These are phyloP conservation scores for Penicillium ochrochloron DNA, from an alignment of 495 filamentous ascomycete genomes.

Conservation along the genomic window DNA sequence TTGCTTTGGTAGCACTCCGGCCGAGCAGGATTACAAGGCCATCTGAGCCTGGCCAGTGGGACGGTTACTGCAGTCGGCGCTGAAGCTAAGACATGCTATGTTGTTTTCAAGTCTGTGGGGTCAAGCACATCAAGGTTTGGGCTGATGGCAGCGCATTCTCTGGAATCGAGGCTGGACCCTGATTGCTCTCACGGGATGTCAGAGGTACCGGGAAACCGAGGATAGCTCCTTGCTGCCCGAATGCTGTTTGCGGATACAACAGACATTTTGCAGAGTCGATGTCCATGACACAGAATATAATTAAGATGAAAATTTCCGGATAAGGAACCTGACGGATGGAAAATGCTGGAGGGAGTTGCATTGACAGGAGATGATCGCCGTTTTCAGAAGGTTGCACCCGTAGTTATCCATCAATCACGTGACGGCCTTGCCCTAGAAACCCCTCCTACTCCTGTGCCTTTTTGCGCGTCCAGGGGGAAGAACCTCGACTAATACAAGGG, in stretches of 20 bases:
- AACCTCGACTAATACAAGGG: neutral
- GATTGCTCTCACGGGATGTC: neutral
- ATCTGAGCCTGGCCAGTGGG: slow-evolving; percentile 22
- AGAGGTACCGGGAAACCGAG: slow-evolving; percentile 20
- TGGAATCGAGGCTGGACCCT: slow-evolving; percentile 11
- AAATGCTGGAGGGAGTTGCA: slow-evolving; percentile 18
- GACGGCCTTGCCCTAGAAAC: slow-evolving; percentile 23
- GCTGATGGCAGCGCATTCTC: slow-evolving; percentile 2
- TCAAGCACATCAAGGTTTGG: neutral
- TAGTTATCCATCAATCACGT: slow-evolving; percentile 24
- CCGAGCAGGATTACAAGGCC: slow-evolving; percentile 1
- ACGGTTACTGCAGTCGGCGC: slow-evolving; percentile 29
- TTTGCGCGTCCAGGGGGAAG: neutral
- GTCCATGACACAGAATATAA: neutral
- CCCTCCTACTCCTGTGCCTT: neutral
- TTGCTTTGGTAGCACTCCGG: slow-evolving; percentile 17
- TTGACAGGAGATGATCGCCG: slow-evolving; percentile 17
- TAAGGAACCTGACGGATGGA: neutral
- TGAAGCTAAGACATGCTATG: neutral
- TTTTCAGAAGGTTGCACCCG: slow-evolving; percentile 36
- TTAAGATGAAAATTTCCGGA: neutral
- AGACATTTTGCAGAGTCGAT: neutral
- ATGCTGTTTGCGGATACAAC: slow-evolving; percentile 32
- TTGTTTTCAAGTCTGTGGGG: slow-evolving; percentile 4
- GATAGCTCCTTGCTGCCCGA: slow-evolving; percentile 12